phyloP scores from a whole-genome alignment of 2,329 filamentous ascomycete genomes.

The Aureobasidium sp. region DNA sequence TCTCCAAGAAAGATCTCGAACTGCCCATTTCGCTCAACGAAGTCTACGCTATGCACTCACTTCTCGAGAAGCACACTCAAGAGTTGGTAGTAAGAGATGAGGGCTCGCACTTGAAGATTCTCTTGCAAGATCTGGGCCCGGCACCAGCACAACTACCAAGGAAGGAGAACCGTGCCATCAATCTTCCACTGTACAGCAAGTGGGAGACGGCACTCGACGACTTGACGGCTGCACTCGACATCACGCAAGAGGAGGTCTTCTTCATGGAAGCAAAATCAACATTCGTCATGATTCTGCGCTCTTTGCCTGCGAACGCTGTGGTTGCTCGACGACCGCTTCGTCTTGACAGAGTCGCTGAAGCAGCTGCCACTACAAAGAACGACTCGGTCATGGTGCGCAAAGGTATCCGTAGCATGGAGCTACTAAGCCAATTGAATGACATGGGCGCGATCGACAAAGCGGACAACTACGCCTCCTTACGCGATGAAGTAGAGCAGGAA shows the following conservation, averaged over 20 bases:
- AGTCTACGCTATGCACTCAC: conserved; percentile 84
- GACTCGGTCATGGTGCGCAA: conserved; percentile 98
- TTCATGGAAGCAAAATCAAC: conserved; percentile 99
- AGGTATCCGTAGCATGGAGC: conserved; percentile 92
- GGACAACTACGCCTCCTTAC: conserved; percentile 81
- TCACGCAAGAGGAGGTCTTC: conserved; percentile 95
- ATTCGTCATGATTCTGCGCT: conserved; percentile 94
- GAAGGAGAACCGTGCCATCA: conserved; percentile 94
- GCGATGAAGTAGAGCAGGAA: conserved; percentile 95
- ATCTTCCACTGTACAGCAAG: conserved; percentile 86
- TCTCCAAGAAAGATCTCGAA: conserved; percentile 96
- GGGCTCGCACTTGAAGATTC: conserved; percentile 74
- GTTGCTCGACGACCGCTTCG: conserved; percentile 76
- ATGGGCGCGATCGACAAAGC: conserved; percentile 85
- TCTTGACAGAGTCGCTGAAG: conserved; percentile 88
- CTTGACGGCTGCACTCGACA: conserved; percentile 86
- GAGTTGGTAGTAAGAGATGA: conserved; percentile 70
- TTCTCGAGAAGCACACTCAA: conserved; percentile 77
- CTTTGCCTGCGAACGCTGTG: conserved; percentile 68
- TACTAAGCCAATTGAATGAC: conserved; percentile 88
- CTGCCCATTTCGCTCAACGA: conserved; percentile 96
- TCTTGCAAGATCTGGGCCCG: conserved; percentile 74
- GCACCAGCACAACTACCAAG: conserved; percentile 81
- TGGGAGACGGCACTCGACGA: conserved; percentile 97
- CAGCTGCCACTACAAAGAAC: conserved; percentile 89